Conservation (phyloP, 2,329 filamentous ascomycete genomes). For the Clathrospora elynae region DNA sequence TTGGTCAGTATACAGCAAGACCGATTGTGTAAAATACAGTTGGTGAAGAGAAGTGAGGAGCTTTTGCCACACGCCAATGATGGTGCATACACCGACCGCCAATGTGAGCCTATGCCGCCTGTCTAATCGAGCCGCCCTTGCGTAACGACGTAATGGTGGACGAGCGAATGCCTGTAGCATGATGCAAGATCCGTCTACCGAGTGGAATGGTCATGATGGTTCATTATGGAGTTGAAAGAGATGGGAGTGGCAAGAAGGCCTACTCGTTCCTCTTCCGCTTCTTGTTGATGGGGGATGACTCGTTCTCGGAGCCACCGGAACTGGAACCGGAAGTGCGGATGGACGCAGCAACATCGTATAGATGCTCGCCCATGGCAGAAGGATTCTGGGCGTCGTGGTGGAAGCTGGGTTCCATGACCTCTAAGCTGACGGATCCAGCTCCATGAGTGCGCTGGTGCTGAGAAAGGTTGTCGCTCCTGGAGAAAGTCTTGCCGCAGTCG, state of each 20-base stretch:
- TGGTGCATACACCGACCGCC: conserved; percentile 24
- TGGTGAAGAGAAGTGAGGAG: conserved; percentile 29
- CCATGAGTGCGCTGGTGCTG: conserved; percentile 96
- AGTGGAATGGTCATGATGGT: conserved; percentile 40
- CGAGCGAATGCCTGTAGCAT: conserved; percentile 33
- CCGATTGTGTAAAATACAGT: conserved; percentile 35
- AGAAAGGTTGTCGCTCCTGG: conserved; percentile 92
- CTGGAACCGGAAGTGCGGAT: conserved; percentile 45
- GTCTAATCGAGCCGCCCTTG: conserved; percentile 42
- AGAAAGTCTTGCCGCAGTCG: conserved; percentile 99
- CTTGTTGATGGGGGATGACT: conserved; percentile 55
- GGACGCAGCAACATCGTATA: conserved; percentile 47
- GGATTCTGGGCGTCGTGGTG: conserved; percentile 46
- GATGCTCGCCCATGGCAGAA: conserved; percentile 45
- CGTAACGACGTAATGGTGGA: conserved; percentile 43
- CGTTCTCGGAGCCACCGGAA: conserved; percentile 47
- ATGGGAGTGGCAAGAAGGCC: conserved; percentile 12
- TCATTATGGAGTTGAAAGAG: conserved; percentile 41
- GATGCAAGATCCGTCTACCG: conserved; percentile 35
- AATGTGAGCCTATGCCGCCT: conserved; percentile 32
- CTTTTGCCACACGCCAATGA: conserved; percentile 33
- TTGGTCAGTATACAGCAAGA: conserved; percentile 23
- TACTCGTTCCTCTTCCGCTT: conserved; percentile 74
- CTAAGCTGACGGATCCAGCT: conserved; percentile 87
- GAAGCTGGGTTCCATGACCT: conserved; percentile 71